A percentile compares a stretch with the other conserved stretches of the same genome.
Conservation (phyloP, 148 eudicot genomes). For the Silene uniflora region DNA sequence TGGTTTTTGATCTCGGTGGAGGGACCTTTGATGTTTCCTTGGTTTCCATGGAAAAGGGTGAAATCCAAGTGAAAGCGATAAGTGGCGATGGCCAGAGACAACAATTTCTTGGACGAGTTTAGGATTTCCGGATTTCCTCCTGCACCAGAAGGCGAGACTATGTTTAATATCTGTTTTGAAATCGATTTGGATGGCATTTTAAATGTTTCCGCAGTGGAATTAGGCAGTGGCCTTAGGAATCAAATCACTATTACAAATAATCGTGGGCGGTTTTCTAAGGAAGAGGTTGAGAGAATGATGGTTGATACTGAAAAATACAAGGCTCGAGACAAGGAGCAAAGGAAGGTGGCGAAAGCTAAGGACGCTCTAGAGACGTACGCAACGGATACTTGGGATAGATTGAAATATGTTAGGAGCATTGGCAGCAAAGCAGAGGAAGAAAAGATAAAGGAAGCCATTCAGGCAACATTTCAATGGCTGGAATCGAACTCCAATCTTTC, state of each 20-base stretch:
- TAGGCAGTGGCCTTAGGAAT: neutral
- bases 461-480: neutral
- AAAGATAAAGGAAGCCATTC: neutral
- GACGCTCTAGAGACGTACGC: neutral
- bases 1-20: too few relatives aligned
- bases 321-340: slow-evolving; percentile 12
- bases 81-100: too few relatives aligned
- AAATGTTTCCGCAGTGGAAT: slow-evolving; percentile 7
- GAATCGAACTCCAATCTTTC: neutral
- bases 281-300: slow-evolving; percentile 16
- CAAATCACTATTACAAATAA: slow-evolving; percentile 7
- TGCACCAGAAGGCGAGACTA: too few relatives aligned
- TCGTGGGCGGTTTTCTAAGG: neutral
- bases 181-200: neutral
- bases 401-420: neutral
- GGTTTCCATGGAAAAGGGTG: too few relatives aligned
- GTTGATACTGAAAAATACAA: slow-evolving; percentile 20
- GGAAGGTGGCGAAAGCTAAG: neutral
- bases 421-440: neutral
- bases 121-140: too few relatives aligned
- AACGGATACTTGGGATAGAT: neutral
- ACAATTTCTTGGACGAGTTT: too few relatives aligned
- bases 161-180: neutral
- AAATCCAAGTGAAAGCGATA: too few relatives aligned
- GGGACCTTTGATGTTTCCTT: too few relatives aligned